A percentile compares a stretch with the other conserved stretches of the same genome.
phyloP scores from a whole-genome alignment of 768 basidiomycete genomes.

The Auriscalpium vulgare region DNA sequence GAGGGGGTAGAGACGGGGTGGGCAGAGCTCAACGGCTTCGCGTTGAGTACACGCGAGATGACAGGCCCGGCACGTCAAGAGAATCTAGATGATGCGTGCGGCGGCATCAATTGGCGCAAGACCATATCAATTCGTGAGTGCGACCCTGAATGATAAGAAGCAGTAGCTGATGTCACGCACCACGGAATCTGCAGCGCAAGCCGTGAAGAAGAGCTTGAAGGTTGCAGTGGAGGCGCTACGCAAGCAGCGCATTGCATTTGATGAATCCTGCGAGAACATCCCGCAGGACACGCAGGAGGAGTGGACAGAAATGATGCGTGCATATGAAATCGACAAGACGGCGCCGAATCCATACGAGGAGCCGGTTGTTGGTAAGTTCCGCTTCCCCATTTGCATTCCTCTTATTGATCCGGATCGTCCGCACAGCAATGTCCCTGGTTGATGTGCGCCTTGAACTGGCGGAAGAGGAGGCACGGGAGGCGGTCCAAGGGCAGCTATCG shows the following conservation, averaged over 20 bases:
- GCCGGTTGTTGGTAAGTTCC: neutral
- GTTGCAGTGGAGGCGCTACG: neutral
- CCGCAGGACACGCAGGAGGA: neutral
- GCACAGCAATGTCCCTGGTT: neutral
- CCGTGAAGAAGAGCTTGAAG: neutral
- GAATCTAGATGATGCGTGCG: slow-evolving; percentile 5
- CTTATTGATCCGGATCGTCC: neutral
- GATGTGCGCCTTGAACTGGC: neutral
- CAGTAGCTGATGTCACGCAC: too few relatives aligned
- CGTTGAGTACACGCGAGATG: slow-evolving; percentile 11
- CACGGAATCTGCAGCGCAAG: neutral
- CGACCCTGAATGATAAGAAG: neutral
- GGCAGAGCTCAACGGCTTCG: slow-evolving; percentile 7
- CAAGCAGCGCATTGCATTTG: neutral
- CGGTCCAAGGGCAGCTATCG: neutral
- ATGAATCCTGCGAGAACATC: neutral
- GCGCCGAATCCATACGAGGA: neutral
- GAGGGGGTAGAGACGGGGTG: slow-evolving; percentile 16
- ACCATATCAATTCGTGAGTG: neutral
- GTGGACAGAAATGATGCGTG: neutral
- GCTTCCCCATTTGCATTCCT: neutral
- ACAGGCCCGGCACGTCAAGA: slow-evolving; percentile 6
- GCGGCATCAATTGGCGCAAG: slow-evolving; percentile 13
- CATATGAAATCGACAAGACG: neutral
- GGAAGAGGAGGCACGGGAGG: neutral